Base-by-base conservation (phyloP, 805 yeast genomes). In the Starmerella riodocensis region DNA sequence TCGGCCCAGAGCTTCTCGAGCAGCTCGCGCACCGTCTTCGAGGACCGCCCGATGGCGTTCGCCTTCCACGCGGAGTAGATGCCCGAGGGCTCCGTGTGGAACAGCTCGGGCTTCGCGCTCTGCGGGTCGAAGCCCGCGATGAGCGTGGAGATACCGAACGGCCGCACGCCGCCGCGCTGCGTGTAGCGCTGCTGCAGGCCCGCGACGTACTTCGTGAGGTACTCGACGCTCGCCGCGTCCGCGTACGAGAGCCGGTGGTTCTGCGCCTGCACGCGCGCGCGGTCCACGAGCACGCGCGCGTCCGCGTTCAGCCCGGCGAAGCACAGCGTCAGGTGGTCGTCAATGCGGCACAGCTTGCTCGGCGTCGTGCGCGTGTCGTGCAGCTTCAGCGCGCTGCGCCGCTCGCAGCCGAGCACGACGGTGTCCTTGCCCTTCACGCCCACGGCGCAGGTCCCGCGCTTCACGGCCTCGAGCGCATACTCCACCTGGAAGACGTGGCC, bases 261-360 rank as follows among this genome's bases (percentile, higher is more conserved):
- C 62, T 91, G 98, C 3, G 97, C 96, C 60, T 91, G 96, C 20
- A 88, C 78, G 55, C 97, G 74, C 11, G 98, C 97, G 63, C 79
- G 82, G 61, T 91, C 96, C 41, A 91, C 83, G 50, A 91, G 71
- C 41, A 91, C 76, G 59, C 98, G 73, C 14, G 97, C 94, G 61
- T 91, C 98, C n/a, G 98, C 98, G 61, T 86, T 88, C 59, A 91
- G 70, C 3, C 98, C 98, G 32, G 98, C 95, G 66, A 91, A 91
- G 36, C 94, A 93, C 54, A 91, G 69, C 49, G 85, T 78, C 18
- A 83, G 79, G 60, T 88, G 97, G 51, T 78, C 74, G 61, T 91
- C 98, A 38, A 91, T 71, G 56, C 79, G 78, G 56, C 93, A 83
- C 52, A 91, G 84, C 64, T 91, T 91, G 43, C 93, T 76, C 24